These are phyloP conservation scores for Parachlorella kessleri DNA, from an alignment of 139 green algal genomes.

Conservation along the genomic window DNA sequence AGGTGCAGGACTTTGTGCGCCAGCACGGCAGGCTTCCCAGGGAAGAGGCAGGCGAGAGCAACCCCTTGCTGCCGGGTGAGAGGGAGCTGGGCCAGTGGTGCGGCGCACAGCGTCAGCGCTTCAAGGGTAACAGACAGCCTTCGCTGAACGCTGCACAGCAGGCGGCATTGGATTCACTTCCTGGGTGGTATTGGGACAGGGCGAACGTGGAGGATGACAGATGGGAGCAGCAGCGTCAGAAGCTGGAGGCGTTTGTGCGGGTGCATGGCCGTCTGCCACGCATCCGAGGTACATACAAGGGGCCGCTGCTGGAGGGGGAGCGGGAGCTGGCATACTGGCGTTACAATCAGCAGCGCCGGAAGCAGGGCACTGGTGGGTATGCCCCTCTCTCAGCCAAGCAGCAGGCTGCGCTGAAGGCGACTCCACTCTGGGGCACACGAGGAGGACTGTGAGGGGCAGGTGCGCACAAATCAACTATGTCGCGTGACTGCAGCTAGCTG, in stretches of 20 bases:
- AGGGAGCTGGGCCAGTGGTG: neutral
- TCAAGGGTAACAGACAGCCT: neutral
- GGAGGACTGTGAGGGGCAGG: too few species aligned
- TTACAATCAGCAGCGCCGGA: neutral
- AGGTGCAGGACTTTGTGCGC: neutral
- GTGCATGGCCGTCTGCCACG: neutral
- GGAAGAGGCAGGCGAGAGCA: neutral
- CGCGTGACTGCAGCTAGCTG: too few species aligned
- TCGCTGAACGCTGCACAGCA: neutral
- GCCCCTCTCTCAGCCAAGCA: neutral
- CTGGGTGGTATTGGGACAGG: neutral
- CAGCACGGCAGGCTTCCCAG: neutral
- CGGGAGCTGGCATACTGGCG: neutral
- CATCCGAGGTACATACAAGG: too few species aligned
- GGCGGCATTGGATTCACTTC: neutral
- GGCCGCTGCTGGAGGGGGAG: neutral
- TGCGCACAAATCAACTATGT: too few species aligned
- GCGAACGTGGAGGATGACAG: neutral
- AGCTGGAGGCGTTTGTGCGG: neutral
- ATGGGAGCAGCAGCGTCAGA: neutral
- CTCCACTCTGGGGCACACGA: too few species aligned
- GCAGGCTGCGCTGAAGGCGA: neutral
- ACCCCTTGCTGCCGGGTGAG: neutral
- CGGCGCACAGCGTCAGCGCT: neutral
- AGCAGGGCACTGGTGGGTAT: neutral